These are phyloP conservation scores for Nicotiana noctiflora DNA, from an alignment of 257 asterid genomes.

Conservation along the genomic window DNA sequence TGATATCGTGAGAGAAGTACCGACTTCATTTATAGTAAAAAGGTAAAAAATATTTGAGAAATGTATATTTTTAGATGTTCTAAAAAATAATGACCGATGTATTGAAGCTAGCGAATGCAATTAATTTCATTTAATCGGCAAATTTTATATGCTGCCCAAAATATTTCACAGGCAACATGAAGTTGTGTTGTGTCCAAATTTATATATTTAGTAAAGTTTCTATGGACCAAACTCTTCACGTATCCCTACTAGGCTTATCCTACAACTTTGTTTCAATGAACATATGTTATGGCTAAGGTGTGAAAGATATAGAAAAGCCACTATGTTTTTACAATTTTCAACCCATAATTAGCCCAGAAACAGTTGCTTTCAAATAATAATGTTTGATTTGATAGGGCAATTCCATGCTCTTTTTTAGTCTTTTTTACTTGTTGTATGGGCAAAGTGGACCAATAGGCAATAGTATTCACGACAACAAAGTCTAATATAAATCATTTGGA, in stretches of 20 bases:
- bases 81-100: no score
- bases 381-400: not conserved
- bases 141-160: no score
- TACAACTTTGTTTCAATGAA: not conserved
- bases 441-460: not conserved
- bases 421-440: not conserved
- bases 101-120: no score
- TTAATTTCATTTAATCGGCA: no score
- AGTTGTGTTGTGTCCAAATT: no score
- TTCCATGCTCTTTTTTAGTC: not conserved
- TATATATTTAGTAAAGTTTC: no score
- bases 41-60: no score
- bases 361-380: not conserved
- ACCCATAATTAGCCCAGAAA: not conserved
- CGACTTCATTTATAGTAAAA: no score
- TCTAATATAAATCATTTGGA: not conserved
- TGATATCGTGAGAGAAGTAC: no score
- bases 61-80: no score
- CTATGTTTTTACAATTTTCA: not conserved
- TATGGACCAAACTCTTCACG: not conserved
- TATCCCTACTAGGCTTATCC: not conserved
- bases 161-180: no score
- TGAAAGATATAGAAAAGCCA: not conserved
- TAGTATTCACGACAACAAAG: not conserved
- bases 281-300: not conserved